Evolutionary conservation across 257 asterid genomes (phyloP).

Genomic region (Solanum bulbocastanum): DNA sequence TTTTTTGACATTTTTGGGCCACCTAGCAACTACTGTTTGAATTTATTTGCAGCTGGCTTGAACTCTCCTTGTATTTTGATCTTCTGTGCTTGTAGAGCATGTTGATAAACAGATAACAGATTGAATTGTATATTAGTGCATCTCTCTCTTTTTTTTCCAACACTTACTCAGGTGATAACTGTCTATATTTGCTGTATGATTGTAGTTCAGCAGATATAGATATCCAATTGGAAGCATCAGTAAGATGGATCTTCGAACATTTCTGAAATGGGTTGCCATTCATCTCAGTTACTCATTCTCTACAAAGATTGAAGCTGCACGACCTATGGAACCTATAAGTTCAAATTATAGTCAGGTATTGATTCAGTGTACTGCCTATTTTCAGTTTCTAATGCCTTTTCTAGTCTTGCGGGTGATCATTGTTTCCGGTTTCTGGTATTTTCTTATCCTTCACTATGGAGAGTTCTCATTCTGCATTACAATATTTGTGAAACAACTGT

Average conservation of each 20-base stretch:
- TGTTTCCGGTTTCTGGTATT: background rate
- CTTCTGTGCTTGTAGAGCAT: background rate
- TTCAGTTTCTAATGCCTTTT: background rate
- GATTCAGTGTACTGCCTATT: background rate
- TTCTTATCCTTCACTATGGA: background rate
- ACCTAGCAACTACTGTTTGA: background rate
- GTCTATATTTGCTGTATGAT: constrained; percentile 51
- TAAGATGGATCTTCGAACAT: constrained; percentile 68
- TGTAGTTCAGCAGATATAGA: constrained; percentile 95
- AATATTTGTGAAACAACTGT: constrained; percentile 38
- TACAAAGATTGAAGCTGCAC: constrained; percentile 81
- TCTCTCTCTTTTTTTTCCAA: background rate
- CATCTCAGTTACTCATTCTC: constrained; percentile 75
- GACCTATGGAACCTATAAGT: constrained; percentile 79
- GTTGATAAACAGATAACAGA: background rate
- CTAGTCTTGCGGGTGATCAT: background rate
- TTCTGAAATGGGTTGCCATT: constrained; percentile 70
- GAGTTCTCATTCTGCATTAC: background rate
- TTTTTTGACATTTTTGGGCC: background rate
- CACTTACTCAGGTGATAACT: background rate
- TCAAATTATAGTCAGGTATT: constrained; percentile 72
- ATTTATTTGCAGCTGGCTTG: background rate
- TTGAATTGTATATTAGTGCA: background rate
- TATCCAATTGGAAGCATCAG: constrained; percentile 83
- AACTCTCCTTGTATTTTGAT: background rate